Evolutionary conservation across 441 rosid genomes (phyloP).

Genomic region (Theobroma grandiflorum): DNA sequence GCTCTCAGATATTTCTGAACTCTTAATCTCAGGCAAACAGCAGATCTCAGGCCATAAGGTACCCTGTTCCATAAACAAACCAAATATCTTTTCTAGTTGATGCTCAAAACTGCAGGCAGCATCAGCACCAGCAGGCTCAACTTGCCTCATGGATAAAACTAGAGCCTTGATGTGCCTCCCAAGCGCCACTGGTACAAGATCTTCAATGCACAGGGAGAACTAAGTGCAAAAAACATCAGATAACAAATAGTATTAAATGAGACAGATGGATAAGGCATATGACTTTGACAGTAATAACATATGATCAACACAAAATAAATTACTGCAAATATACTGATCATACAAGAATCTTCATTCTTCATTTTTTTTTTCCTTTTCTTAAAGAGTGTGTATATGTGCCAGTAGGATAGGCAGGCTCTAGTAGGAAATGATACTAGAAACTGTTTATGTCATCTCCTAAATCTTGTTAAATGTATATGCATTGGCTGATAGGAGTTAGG

Average conservation of each 20-base stretch:
- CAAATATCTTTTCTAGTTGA: conserved; percentile 86
- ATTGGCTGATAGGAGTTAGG: conserved; percentile 16
- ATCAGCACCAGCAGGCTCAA: conserved; percentile 49
- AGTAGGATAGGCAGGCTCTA: neutral
- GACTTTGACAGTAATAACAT: conserved; percentile 11
- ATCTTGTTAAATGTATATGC: conserved; percentile 16
- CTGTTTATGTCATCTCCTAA: neutral
- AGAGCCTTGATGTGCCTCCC: conserved; percentile 89
- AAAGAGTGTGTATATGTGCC: neutral
- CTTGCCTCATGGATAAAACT: conserved; percentile 64
- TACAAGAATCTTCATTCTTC: neutral
- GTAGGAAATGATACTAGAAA: conserved; percentile 12
- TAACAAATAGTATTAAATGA: conserved; percentile 2
- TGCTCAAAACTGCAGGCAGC: conserved; percentile 56
- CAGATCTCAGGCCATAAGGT: conserved; percentile 91
- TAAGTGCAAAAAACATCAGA: conserved; percentile 51
- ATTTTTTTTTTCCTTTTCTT: neutral
- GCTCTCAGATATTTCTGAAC: conserved; percentile 79
- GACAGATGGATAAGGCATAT: conserved; percentile 11
- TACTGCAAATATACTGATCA: neutral
- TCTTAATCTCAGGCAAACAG: conserved; percentile 73
- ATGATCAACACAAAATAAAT: neutral
- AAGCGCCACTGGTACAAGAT: conserved; percentile 88
- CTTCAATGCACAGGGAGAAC: conserved; percentile 97
- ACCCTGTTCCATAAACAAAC: conserved; percentile 95